Conservation (phyloP, 2,329 filamentous ascomycete species). For the Colletotrichum destructivum region DNA sequence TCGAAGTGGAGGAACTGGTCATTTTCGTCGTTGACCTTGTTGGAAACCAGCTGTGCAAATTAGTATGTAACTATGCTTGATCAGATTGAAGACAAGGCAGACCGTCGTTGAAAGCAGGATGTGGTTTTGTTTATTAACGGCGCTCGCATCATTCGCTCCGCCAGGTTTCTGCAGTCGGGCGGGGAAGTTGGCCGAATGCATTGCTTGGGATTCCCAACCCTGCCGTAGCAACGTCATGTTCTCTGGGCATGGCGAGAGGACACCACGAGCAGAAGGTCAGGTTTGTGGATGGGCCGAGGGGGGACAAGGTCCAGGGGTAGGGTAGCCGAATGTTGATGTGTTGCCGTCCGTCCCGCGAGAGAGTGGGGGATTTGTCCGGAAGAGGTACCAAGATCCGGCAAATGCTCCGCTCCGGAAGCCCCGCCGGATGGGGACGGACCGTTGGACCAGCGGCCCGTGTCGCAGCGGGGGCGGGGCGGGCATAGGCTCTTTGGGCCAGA, state of each 20-base stretch:
- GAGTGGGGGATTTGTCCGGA: slow-evolving; percentile 15
- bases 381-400: slow-evolving; percentile 6
- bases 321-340: not conserved
- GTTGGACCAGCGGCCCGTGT: slow-evolving; percentile 12
- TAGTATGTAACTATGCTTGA: not conserved
- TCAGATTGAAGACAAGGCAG: not conserved
- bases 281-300: not conserved
- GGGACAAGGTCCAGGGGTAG: too few species aligned
- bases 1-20: not conserved
- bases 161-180: slow-evolving; percentile 1
- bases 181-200: not conserved
- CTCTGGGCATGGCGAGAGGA: not conserved
- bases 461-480: not conserved
- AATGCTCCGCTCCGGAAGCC: slow-evolving; percentile 18
- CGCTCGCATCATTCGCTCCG: slow-evolving; percentile 8
- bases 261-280: not conserved
- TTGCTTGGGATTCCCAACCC: not conserved
- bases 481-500: slow-evolving; percentile 49
- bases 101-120: slow-evolving; percentile 3
- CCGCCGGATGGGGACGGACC: slow-evolving; percentile 11
- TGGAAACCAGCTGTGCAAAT: not conserved
- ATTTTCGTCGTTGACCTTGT: not conserved
- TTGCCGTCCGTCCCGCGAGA: not conserved
- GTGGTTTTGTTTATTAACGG: slow-evolving; percentile 1
- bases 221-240: not conserved